These are phyloP conservation scores for Takashimella koratensis DNA, from an alignment of 1,284 basidiomycete genomes.

Conservation along the genomic window DNA sequence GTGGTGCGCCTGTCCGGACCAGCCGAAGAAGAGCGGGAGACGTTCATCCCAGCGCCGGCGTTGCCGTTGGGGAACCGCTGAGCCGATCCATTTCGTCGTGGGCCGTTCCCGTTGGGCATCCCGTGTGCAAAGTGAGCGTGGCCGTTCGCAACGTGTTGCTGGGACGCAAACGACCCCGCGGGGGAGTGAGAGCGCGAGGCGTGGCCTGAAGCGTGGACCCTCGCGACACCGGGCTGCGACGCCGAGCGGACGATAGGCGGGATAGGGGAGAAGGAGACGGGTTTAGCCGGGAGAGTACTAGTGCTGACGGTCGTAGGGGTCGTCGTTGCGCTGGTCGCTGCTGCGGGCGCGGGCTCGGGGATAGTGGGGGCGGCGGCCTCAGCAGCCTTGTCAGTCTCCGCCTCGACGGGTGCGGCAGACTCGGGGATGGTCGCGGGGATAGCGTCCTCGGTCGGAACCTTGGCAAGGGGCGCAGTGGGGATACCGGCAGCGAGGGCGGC, in stretches of 20 bases:
- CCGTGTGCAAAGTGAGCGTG: constrained; percentile 16
- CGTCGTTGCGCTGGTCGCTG: constrained; percentile 6
- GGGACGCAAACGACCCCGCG: constrained; percentile 34
- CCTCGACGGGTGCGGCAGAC: constrained; percentile 2
- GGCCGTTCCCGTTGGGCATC: neutral
- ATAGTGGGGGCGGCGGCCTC: constrained; percentile 8
- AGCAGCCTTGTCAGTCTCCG: neutral
- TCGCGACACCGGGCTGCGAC: constrained; percentile 39
- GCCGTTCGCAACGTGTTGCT: constrained; percentile 22
- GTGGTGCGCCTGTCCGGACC: neutral
- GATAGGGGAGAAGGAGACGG: constrained; percentile 17
- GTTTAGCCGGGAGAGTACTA: constrained; percentile 31
- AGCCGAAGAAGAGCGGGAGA: constrained; percentile 17
- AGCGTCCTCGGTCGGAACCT: constrained; percentile 2
- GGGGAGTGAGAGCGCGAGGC: constrained; percentile 43
- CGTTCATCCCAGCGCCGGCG: constrained; percentile 6
- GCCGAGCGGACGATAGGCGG: constrained; percentile 33
- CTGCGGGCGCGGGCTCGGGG: constrained; percentile 3
- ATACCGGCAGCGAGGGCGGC: constrained; percentile 7
- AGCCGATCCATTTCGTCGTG: constrained; percentile 1
- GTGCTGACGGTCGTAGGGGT: constrained; percentile 12
- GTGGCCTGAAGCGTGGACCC: constrained; percentile 34
- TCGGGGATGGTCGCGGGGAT: constrained; percentile 3
- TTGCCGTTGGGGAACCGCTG: constrained; percentile 14
- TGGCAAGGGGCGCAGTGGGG: neutral